Evolutionary conservation across 345 rosid genomes (phyloP).

Genomic region (Raphanus raphanistrum): DNA sequence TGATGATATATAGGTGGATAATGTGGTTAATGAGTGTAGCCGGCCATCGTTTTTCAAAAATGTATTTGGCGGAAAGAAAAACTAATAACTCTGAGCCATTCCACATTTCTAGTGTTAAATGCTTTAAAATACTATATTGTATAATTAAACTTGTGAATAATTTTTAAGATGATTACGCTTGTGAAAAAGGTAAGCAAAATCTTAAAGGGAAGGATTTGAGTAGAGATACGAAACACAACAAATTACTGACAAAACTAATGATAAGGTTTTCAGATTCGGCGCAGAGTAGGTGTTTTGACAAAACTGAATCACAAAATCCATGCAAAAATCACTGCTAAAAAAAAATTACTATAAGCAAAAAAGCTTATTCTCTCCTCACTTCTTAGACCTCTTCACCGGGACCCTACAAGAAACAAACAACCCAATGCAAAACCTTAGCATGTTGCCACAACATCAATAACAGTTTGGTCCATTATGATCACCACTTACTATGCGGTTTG

Average conservation of each 20-base stretch:
- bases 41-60: too few relatives aligned
- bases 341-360: not conserved
- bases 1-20: too few relatives aligned
- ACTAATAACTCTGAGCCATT: not conserved
- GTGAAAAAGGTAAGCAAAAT: not conserved
- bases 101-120: not conserved
- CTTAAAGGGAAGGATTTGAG: not conserved
- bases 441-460: not conserved
- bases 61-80: too few relatives aligned
- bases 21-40: too few relatives aligned
- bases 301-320: slow-evolving; percentile 17
- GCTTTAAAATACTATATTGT: not conserved
- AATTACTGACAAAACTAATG: slow-evolving; percentile 17
- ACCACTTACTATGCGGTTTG: slow-evolving; percentile 45
- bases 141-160: not conserved
- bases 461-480: not conserved
- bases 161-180: not conserved
- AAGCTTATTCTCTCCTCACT: slow-evolving; percentile 37
- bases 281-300: slow-evolving; percentile 8
- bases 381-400: slow-evolving; percentile 49
- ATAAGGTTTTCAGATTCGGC: slow-evolving; percentile 8
- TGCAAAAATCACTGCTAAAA: slow-evolving; percentile 18
- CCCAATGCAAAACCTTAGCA: not conserved
- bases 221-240: not conserved
- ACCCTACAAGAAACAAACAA: slow-evolving; percentile 40